phyloP scores from a whole-genome alignment of 441 rosid genomes.

The Syzygium malaccense region DNA sequence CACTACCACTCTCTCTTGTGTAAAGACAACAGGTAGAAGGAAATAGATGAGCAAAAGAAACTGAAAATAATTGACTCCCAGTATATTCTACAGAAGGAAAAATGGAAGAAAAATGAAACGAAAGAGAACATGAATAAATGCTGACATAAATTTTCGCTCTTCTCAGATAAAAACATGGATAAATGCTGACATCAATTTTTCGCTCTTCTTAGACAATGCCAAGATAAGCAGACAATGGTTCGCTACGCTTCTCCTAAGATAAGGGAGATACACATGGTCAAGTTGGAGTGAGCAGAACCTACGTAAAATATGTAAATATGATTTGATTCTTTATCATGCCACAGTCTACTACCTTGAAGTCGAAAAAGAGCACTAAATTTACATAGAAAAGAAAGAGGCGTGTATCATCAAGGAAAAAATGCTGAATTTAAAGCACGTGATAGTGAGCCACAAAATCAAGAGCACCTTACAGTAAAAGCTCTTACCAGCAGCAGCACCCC shows the following conservation, averaged over 20 bases:
- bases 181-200: neutral
- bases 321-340: neutral
- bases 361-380: neutral
- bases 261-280: neutral
- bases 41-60: neutral
- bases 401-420: neutral
- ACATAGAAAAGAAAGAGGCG: neutral
- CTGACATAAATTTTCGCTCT: neutral
- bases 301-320: neutral
- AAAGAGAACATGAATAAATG: neutral
- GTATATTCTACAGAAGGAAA: neutral
- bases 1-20: slow-evolving; percentile 57
- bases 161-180: neutral
- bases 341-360: neutral
- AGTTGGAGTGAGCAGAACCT: neutral
- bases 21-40: slow-evolving; percentile 3
- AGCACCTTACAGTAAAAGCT: neutral
- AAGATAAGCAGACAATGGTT: neutral
- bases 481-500: slow-evolving; percentile 27
- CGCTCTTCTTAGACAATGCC: neutral
- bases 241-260: neutral
- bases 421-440: neutral
- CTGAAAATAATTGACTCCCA: neutral
- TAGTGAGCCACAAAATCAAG: neutral
- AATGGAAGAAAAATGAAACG: neutral